Evolutionary conservation across 164 flowering plant species (phyloP).

Genomic region (Saururus chinensis): DNA sequence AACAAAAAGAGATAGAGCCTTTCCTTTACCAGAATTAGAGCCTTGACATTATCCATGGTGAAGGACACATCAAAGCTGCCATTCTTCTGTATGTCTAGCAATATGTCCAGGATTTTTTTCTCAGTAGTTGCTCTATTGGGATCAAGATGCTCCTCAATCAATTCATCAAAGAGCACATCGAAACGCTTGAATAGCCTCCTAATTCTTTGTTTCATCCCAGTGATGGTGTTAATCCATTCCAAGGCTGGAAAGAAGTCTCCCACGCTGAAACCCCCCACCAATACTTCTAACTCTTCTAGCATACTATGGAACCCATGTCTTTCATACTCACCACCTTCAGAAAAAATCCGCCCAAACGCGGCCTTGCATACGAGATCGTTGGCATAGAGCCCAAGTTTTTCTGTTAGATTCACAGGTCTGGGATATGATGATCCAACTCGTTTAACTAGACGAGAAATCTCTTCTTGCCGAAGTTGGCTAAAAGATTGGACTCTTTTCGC

Average conservation of each 20-base stretch:
- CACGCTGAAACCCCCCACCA: constrained; percentile 6
- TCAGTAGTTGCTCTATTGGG: constrained; percentile 1
- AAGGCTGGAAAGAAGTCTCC: constrained; percentile 4
- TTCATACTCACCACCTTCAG: constrained; percentile 1
- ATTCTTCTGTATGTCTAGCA: constrained; percentile 8
- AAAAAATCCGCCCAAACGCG: constrained; percentile 9
- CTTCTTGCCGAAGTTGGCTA: constrained; percentile 35
- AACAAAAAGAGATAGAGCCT: neutral
- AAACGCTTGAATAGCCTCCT: constrained; percentile 5
- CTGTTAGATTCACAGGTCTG: constrained; percentile 4
- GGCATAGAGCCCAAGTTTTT: neutral
- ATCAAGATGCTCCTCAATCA: constrained; percentile 14
- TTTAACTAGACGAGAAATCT: constrained; percentile 22
- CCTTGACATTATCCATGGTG: constrained; percentile 17
- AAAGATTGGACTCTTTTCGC: constrained; percentile 34
- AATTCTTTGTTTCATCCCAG: constrained; percentile 4
- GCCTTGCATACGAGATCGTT: constrained; percentile 6
- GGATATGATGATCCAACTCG: neutral
- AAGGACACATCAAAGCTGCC: constrained; percentile 1
- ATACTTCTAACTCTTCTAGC: constrained; percentile 1
- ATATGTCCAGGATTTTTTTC: constrained; percentile 6
- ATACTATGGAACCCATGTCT: neutral
- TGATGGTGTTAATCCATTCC: constrained; percentile 15
- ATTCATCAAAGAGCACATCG: constrained; percentile 5
- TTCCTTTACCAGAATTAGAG: constrained; percentile 11